Base-by-base conservation (phyloP, 2,329 filamentous ascomycete genomes). In the Botrytis sinoallii region DNA sequence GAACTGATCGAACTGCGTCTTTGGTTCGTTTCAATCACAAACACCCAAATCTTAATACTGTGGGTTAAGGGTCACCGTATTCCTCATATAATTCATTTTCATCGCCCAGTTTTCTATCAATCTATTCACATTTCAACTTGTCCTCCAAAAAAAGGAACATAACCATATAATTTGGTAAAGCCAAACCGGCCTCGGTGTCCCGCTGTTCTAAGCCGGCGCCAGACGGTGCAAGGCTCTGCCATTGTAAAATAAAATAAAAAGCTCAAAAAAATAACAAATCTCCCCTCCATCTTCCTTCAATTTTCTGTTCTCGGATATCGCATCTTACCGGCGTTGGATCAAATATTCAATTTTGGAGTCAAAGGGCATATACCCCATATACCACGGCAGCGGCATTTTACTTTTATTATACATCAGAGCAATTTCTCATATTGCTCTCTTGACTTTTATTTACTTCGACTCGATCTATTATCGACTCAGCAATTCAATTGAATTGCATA, bases 381-480 rank as follows among this genome's bases (percentile, higher is more conserved):
- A 80, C 76, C 77, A 77, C 78, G 72, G 74, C 68, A 68, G 74
- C 76, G 75, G 74, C 75, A 70, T 77, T 78, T 60, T 72, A 69
- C 64, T 59, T 69, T 72, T 68, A 65, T 44, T 69, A 29, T 44
- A 59, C 14, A 38, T 71, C 75, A 40, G 65, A 72, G 46, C 55
- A 46, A 64, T 70, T 70, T 35, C 38, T 18, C 52, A 35, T 20
- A 29, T 72, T 60, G 65, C 55, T 65, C 72, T 74, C 72, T 73
- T 70, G 59, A 60, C 71, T 59, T 77, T 73, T 64, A 64, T 72
- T 75, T 74, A 8, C 76, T 72, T 64, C 78, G 79, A 81, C 79
- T 80, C 80, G 78, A 78, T 29, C n/a, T 77, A 29, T 76, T 73
- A 66, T 81, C 80, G 79, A 81, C 79, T 80, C 79, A n/a, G 80